Base-by-base conservation (phyloP, 257 asterid genomes). In the Jaltomata sinuosa region DNA sequence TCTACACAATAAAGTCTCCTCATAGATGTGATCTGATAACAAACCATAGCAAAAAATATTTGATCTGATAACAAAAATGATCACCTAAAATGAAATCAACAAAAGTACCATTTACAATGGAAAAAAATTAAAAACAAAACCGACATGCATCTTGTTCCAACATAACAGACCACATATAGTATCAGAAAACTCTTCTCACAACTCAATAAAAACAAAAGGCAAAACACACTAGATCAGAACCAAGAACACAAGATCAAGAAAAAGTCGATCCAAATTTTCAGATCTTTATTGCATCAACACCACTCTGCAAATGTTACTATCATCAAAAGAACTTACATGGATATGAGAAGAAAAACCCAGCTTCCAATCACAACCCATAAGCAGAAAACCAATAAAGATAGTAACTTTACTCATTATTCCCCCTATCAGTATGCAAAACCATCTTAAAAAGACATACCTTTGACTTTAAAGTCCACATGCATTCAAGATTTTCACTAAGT, bases 301-400 rank as follows among this genome's bases (percentile, higher is more conserved):
- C 59, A 38, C 76, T 29, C 36, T 64, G 8, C 5, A 42, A 59
- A 82, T 16, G 12, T 59, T 47, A 4, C 27, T 42, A 55, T 61
- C 36, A 25, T 27, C 36, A 32, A 34, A 50, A 54, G 25, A 11
- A 31, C 57, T 67, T 50, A 64, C 79, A 38, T 61, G 11, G 32
- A 61, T 59, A 52, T 19, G 14, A 65, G 1, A 31, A 21, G 54
- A 21, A 27, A 57, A 87, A 49, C 71, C 61, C 25, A 83, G 67
- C 84, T 69, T 49, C 52, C 25, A 40, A 54, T 86, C 64, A 74
- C 84, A 84, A 84, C 76, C 52, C 54, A 38, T 82, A 52, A 50
- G 65, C 32, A 83, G 29, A 42, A 42, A 80, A 7, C 59, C 11
- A 7, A 54, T 54, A 19, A 53, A 53, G 21, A 18, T 53, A 16